Conservation (phyloP, 176 grass and related monocot genomes). For the Aegilops sharonensis region DNA sequence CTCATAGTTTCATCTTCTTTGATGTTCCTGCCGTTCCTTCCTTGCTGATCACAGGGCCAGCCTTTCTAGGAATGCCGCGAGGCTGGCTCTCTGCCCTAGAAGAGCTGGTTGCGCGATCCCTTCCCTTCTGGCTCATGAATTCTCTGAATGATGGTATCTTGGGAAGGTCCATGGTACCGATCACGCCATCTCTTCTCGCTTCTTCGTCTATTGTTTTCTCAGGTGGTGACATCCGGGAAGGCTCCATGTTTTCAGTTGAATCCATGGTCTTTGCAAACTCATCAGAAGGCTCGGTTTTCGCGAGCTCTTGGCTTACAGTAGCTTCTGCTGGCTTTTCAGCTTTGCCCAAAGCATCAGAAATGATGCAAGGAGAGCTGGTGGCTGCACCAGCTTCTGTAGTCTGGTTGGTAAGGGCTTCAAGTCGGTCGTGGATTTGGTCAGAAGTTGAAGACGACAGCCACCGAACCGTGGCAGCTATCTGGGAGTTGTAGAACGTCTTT, state of each 20-base stretch:
- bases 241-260: constrained; percentile 23
- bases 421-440: constrained; percentile 64
- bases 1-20: constrained; percentile 64
- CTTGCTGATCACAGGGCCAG: constrained; percentile 10
- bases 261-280: not conserved
- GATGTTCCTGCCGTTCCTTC: constrained; percentile 17
- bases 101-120: constrained; percentile 20
- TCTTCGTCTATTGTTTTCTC: not conserved
- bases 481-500: constrained; percentile 89
- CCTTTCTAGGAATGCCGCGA: constrained; percentile 32
- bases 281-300: not conserved
- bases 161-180: constrained; percentile 35
- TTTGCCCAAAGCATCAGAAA: not conserved
- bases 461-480: constrained; percentile 79
- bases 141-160: constrained; percentile 64
- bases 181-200: not conserved
- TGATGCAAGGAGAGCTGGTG: not conserved
- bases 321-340: constrained; percentile 5
- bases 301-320: not conserved
- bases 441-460: constrained; percentile 67
- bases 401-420: constrained; percentile 9
- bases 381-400: not conserved
- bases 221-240: not conserved
- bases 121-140: constrained; percentile 61
- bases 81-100: constrained; percentile 10